phyloP scores from a whole-genome alignment of 1,139 yeast species.

The Lodderomyces elongisporus region DNA sequence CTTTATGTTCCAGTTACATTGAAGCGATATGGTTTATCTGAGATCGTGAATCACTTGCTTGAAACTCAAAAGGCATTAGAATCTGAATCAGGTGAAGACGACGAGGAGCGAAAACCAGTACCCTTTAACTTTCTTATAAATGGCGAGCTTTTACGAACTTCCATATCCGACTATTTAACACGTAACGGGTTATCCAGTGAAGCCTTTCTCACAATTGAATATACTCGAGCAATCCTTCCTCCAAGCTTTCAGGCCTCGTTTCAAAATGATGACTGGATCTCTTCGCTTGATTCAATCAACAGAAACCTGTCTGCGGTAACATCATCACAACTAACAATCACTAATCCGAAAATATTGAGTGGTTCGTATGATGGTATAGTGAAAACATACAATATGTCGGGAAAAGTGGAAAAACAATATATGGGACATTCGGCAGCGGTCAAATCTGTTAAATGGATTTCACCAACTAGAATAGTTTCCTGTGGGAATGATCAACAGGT shows the following conservation, averaged over 20 bases:
- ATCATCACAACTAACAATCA: slow-evolving; percentile 24
- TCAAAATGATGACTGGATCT: slow-evolving; percentile 94
- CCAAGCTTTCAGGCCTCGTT: slow-evolving; percentile 88
- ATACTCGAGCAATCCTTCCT: slow-evolving; percentile 88
- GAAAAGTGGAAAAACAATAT: slow-evolving; percentile 76
- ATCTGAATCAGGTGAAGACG: slow-evolving; percentile 8
- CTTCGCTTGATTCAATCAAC: slow-evolving; percentile 58
- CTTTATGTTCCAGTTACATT: slow-evolving; percentile 80
- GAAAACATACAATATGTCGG: slow-evolving; percentile 80
- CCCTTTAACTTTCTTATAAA: slow-evolving; percentile 93
- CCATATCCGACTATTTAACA: slow-evolving; percentile 73
- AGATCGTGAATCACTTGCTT: slow-evolving; percentile 86
- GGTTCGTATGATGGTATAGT: slow-evolving; percentile 96
- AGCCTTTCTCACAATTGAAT: slow-evolving; percentile 74
- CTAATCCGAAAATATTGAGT: slow-evolving; percentile 57
- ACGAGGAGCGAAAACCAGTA: slow-evolving; percentile 49
- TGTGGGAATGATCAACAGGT: slow-evolving; percentile 88
- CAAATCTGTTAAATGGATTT: slow-evolving; percentile 73
- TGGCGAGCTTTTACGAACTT: slow-evolving; percentile 71
- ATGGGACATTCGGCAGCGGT: slow-evolving; percentile 87
- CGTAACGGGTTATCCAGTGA: slow-evolving; percentile 79
- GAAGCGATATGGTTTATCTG: slow-evolving; percentile 88
- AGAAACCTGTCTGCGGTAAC: slow-evolving; percentile 23
- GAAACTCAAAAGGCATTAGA: slow-evolving; percentile 14
- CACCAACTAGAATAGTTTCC: slow-evolving; percentile 71